These are phyloP conservation scores for Lactuca saligna DNA, from an alignment of 129 eudicot genomes.

Conservation along the genomic window DNA sequence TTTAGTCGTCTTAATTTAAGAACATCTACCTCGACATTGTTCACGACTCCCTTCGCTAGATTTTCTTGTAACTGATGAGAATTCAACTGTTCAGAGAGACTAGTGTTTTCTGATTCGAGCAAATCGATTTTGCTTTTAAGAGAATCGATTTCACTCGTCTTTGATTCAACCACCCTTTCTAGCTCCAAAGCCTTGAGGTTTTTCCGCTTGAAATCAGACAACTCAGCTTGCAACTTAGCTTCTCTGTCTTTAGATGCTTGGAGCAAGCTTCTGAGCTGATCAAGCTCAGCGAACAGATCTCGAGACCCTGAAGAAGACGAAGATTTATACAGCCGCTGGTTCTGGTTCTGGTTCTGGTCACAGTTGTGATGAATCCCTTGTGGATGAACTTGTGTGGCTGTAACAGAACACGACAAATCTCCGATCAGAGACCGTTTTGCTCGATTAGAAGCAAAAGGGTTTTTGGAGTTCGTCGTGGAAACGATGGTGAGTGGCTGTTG, in stretches of 20 bases:
- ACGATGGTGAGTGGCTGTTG: conserved; percentile 25
- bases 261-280: conserved; percentile 71
- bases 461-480: conserved; percentile 19
- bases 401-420: conserved; percentile 56
- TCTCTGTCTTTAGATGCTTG: conserved; percentile 89
- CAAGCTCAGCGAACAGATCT: conserved; percentile 74
- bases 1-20: conserved; percentile 74
- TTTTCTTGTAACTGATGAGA: conserved; percentile 49
- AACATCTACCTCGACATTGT: conserved; percentile 67
- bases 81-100: conserved; percentile 51
- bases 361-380: conserved; percentile 33
- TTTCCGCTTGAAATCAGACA: conserved; percentile 53
- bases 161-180: conserved; percentile 46
- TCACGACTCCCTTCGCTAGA: conserved; percentile 32
- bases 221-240: conserved; percentile 61
- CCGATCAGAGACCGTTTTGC: conserved; percentile 65
- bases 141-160: conserved; percentile 51
- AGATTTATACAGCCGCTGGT: conserved; percentile 33
- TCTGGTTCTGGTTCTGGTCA: conserved; percentile 40
- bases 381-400: conserved; percentile 73
- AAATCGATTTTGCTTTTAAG: conserved; percentile 47
- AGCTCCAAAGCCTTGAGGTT: conserved; percentile 52
- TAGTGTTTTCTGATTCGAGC: conserved; percentile 52
- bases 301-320: conserved; percentile 51
- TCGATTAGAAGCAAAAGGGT: conserved; percentile 27